Conservation (phyloP, 1,139 yeast genomes). For the Kurtzmaniella natalensis region DNA sequence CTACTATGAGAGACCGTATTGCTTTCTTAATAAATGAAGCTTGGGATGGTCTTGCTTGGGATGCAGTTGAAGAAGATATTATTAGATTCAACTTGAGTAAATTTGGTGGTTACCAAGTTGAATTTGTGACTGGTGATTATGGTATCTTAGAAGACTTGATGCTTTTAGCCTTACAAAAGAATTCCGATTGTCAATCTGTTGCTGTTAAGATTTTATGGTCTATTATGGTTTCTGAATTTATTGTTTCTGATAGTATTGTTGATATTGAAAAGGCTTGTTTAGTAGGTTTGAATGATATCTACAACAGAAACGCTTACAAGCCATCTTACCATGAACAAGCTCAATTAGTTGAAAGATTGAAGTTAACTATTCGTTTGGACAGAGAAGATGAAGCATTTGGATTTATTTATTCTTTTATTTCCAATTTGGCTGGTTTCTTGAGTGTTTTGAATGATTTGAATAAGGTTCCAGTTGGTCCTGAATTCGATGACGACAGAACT, state of each 20-base stretch:
- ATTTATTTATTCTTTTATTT: slow-evolving; percentile 49
- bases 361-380: slow-evolving; percentile 51
- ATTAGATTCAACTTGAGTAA: slow-evolving; percentile 57
- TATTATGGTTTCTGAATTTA: slow-evolving; percentile 62
- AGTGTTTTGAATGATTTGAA: slow-evolving; percentile 63
- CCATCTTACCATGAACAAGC: slow-evolving; percentile 56
- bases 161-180: slow-evolving; percentile 66
- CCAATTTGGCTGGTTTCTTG: slow-evolving; percentile 59
- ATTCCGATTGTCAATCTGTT: slow-evolving; percentile 55
- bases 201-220: slow-evolving; percentile 74
- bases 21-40: slow-evolving; percentile 53
- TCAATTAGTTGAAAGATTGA: slow-evolving; percentile 48
- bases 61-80: slow-evolving; percentile 55
- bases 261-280: slow-evolving; percentile 64
- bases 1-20: slow-evolving; percentile 59
- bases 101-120: slow-evolving; percentile 72
- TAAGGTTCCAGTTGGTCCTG: slow-evolving; percentile 76
- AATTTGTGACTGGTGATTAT: slow-evolving; percentile 55
- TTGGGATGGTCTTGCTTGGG: slow-evolving; percentile 78
- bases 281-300: slow-evolving; percentile 61
- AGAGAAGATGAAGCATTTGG: slow-evolving; percentile 64
- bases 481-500: slow-evolving; percentile 83
- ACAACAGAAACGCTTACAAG: slow-evolving; percentile 50
- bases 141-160: slow-evolving; percentile 63
- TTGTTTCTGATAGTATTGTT: slow-evolving; percentile 53